A percentile compares a stretch with the other conserved stretches of the same genome.
Evolutionary conservation across 331 rosid species (phyloP).

Genomic region (Telfairia occidentalis): DNA sequence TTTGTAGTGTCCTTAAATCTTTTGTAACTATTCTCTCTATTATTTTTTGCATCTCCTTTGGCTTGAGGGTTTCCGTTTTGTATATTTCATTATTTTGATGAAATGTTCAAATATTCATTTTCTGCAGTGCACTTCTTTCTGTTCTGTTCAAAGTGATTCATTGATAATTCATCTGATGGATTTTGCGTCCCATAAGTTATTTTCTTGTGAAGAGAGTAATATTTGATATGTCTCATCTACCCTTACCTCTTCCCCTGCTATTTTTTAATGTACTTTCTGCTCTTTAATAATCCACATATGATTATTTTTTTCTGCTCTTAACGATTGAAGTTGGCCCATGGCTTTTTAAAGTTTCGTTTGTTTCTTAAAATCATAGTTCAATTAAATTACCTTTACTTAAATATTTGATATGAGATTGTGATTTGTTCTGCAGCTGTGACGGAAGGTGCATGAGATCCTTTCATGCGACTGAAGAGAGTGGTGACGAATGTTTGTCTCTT

Average conservation of each 20-base stretch:
- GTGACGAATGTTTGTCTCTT: slow-evolving; percentile 58
- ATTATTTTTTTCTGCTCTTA: neutral
- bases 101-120: neutral
- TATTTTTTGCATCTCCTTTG: neutral
- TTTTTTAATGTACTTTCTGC: neutral
- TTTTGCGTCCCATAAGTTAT: neutral
- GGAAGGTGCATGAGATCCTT: slow-evolving; percentile 87
- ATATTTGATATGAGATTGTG: neutral
- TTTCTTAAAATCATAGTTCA: neutral
- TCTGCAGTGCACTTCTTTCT: neutral
- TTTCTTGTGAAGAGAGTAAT: neutral
- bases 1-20: neutral
- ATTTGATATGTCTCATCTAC: neutral
- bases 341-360: neutral
- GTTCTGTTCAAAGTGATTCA: neutral
- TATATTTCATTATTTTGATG: neutral
- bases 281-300: neutral
- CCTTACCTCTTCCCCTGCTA: neutral
- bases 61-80: neutral
- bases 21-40: neutral
- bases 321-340: neutral
- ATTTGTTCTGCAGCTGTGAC: slow-evolving; percentile 54
- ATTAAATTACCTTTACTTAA: neutral
- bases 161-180: neutral
- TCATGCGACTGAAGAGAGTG: slow-evolving; percentile 55